Evolutionary conservation across 495 filamentous ascomycete species (phyloP), one percentile per base, ranked within the genome.

Genomic region (Echria macrotheca): DNA sequence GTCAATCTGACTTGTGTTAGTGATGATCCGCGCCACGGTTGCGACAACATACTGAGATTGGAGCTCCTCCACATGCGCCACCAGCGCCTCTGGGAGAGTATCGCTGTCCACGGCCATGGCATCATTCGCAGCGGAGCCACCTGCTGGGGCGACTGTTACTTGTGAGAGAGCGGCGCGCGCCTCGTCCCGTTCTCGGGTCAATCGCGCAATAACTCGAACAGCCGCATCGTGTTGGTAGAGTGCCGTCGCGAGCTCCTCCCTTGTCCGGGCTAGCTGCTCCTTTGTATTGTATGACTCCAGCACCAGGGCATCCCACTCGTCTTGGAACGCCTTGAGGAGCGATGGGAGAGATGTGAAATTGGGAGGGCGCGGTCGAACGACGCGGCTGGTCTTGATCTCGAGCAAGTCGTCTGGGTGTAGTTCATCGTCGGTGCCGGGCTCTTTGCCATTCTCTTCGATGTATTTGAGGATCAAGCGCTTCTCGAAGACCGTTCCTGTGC

Each of bases 161-260:
- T 86, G 86, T 9, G 88, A 88, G 25, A 97, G 75, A n/a, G 94
- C 89, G 67, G 95, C 87, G 55, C 91, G 74, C 22, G 93, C 90
- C 63, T 97, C 91, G 58, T 97, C 91, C 44, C 94, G 73, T 70
- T 98, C 93, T 58, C 77, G 81, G 14, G 88, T 85, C 61, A 98
- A 61, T 24, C 94, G 79, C 32, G 88, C 89, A 67, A 97, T 95
- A 42, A 98, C 93, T 47, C 94, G 77, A 5, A 91, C 81, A 29
- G 93, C 93, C 7, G 91, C 94, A 76, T 98, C 93, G 58, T 96
- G 84, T 67, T 96, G 90, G 67, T 98, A 98, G 28, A 98, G 77
- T 11, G 93, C 87, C 1, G 89, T 88, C 38, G 87, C 86, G 24
- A 98, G 80, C 69, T 98, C 94, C 68, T 97, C 91, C 58, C 91